A percentile compares a stretch with the other conserved stretches of the same genome.
These are phyloP conservation scores for Haematococcus lacustris DNA, from an alignment of 139 green algal species.

Conservation along the genomic window DNA sequence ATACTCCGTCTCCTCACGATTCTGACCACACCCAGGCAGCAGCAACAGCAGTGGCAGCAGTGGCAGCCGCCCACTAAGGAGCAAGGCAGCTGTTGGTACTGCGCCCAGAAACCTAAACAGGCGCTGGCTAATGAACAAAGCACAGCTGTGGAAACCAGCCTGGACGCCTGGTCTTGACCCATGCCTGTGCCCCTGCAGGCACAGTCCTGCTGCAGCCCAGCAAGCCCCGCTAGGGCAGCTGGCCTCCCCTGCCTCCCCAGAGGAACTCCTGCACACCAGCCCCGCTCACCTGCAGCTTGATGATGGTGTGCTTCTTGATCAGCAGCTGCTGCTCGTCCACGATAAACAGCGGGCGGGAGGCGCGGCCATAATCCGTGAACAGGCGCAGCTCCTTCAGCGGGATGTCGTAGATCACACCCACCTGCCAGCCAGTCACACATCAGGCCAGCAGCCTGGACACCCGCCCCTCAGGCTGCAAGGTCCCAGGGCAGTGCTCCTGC, in stretches of 20 bases:
- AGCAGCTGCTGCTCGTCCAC: conserved; percentile 77
- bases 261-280: not conserved
- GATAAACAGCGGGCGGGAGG: conserved; percentile 87
- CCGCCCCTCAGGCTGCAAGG: too few relatives aligned
- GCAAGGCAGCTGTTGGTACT: not conserved
- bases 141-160: too few relatives aligned
- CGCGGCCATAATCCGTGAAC: conserved; percentile 81
- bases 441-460: too few relatives aligned
- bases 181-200: too few relatives aligned
- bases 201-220: too few relatives aligned
- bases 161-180: too few relatives aligned
- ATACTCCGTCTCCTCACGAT: conserved; percentile 24
- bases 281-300: conserved; percentile 13
- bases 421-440: conserved; percentile 11
- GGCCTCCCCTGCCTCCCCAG: too few relatives aligned
- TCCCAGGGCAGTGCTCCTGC: too few relatives aligned
- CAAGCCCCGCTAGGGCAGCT: too few relatives aligned
- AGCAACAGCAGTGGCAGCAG: not conserved
- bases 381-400: conserved; percentile 78
- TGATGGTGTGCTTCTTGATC: conserved; percentile 68
- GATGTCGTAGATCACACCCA: conserved; percentile 84
- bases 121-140: too few relatives aligned
- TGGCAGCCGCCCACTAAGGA: not conserved
- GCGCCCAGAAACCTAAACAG: not conserved
- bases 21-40: not conserved